Evolutionary conservation across 805 yeast genomes (phyloP).

Genomic region (Peterozyma toletana): DNA sequence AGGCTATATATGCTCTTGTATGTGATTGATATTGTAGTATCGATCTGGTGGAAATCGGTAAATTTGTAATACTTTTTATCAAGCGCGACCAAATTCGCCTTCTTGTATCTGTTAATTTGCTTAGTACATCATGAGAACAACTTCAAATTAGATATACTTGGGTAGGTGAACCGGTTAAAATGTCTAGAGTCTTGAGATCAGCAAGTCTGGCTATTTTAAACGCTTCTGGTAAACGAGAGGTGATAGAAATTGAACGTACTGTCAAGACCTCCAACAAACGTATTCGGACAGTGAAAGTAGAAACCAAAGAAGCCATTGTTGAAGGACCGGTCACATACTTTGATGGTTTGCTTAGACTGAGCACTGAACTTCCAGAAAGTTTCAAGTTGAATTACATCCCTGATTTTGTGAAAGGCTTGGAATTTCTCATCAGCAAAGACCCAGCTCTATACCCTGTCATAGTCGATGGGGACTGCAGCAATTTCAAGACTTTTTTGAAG

Average conservation of each 20-base stretch:
- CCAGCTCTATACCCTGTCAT: constrained; percentile 13
- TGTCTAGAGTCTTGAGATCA: constrained; percentile 1
- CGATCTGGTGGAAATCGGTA: too few species aligned
- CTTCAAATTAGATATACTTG: too few species aligned
- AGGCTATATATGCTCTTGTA: too few species aligned
- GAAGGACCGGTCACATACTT: constrained; percentile 14
- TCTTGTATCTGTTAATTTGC: too few species aligned
- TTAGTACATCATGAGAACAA: too few species aligned
- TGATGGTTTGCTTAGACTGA: constrained; percentile 5
- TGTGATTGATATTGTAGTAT: too few species aligned
- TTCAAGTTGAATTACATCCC: constrained; percentile 11
- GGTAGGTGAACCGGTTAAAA: neutral
- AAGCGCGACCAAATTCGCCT: too few species aligned
- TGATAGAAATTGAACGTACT: neutral
- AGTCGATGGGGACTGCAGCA: neutral
- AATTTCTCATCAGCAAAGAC: constrained; percentile 16
- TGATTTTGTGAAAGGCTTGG: constrained; percentile 17
- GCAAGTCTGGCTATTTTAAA: neutral
- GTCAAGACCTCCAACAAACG: neutral
- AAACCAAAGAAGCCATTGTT: constrained; percentile 11
- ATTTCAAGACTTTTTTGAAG: constrained; percentile 10
- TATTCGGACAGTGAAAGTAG: neutral
- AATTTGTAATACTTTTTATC: too few species aligned
- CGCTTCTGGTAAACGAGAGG: neutral
- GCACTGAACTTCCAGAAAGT: constrained; percentile 7